Base-by-base conservation (phyloP, 306 rosid species). In the Hylodesmum podocarpum region DNA sequence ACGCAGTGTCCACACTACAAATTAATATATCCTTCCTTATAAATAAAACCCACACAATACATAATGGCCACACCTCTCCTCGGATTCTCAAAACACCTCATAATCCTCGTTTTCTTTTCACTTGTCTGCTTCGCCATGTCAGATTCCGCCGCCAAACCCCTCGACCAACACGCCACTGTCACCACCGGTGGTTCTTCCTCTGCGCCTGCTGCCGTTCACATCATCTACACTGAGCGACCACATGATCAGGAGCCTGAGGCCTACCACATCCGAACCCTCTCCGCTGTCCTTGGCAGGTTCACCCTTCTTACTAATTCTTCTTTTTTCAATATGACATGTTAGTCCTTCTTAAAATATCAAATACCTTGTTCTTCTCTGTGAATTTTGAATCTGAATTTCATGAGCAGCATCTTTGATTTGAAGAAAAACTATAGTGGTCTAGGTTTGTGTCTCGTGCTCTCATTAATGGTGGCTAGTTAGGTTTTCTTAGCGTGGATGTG, bases 241-340 rank as follows among this genome's bases (percentile, higher is more conserved):
- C 79, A 80, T 18, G 62, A 70, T 22, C 91, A 89, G 70, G 97
- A 95, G 15, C 88, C 95, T 5, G 96, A 89, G 87, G 83, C 94
- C 24, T 90, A 66, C 66, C 93, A 95, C 78, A 68, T 95, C 86
- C 91, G 92, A 81, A 95, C 96, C 92, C 97, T 95, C 22, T 66
- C 96, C 29, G 53, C 97, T 2, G 97, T 89, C 50, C 89, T 95
- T 27, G 97, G 98, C 84, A 91, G 98, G 98, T 91, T 9, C 16
- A 72, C 33, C 8, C 13, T 73, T n/a, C 19, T 36, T 0, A 8
- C 12, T 1, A 10, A 54, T 22, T 24, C n/a, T n/a, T n/a, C n/a
- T n/a, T n/a, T n/a, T n/a, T n/a, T n/a, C n/a, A n/a, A n/a, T n/a
- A n/a, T n/a, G n/a, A n/a, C n/a, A n/a, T n/a, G n/a, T n/a, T n/a